A percentile compares a stretch with the other conserved stretches of the same genome.
These are phyloP conservation scores for Arxiozyma slooffiae DNA, from an alignment of 1,139 yeast species.

Conservation along the genomic window DNA sequence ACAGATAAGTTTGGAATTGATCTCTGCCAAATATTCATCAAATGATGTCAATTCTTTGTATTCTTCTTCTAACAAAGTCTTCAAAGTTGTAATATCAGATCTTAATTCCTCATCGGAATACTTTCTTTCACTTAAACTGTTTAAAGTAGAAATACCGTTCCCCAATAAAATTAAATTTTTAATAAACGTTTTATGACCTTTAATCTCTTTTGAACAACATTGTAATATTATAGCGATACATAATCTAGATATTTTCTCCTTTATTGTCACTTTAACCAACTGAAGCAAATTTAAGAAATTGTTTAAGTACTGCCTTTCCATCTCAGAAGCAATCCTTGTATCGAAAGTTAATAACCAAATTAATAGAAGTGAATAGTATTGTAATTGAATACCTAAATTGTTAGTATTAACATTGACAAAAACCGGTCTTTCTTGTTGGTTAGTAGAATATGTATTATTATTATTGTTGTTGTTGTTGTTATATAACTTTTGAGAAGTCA, in stretches of 20 bases:
- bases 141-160: slow-evolving; percentile 61
- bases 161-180: slow-evolving; percentile 67
- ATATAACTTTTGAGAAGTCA: slow-evolving; percentile 12
- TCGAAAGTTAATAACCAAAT: slow-evolving; percentile 83
- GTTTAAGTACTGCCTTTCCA: slow-evolving; percentile 37
- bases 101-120: slow-evolving; percentile 93
- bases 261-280: slow-evolving; percentile 69
- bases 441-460: neutral
- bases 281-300: slow-evolving; percentile 48
- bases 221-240: slow-evolving; percentile 66
- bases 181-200: slow-evolving; percentile 32
- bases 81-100: slow-evolving; percentile 53
- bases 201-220: slow-evolving; percentile 35
- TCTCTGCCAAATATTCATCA: slow-evolving; percentile 83
- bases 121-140: slow-evolving; percentile 69
- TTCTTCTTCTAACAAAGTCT: slow-evolving; percentile 54
- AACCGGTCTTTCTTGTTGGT: slow-evolving; percentile 1
- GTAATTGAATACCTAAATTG: slow-evolving; percentile 60
- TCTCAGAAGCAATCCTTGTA: slow-evolving; percentile 41
- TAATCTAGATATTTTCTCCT: slow-evolving; percentile 82
- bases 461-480: neutral
- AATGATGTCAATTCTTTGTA: slow-evolving; percentile 78
- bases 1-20: slow-evolving; percentile 62
- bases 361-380: slow-evolving; percentile 66
- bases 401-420: slow-evolving; percentile 38